Conservation (phyloP, 495 filamentous ascomycete species). For the Xylaria palmicola region DNA sequence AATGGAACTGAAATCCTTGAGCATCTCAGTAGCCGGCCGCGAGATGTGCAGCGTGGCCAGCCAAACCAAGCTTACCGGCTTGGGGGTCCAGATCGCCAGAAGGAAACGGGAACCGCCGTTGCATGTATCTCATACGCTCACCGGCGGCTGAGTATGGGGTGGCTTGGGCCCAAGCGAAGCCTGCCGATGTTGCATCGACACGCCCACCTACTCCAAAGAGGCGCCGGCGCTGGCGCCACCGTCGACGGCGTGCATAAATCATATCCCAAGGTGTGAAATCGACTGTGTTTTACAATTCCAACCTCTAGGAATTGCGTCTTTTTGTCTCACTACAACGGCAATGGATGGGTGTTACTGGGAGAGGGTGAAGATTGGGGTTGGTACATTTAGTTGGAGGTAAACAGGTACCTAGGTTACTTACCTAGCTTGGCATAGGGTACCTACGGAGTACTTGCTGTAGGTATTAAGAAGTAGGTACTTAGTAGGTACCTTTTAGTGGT, state of each 20-base stretch:
- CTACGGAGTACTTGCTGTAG: too few relatives aligned
- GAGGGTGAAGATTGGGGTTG: too few relatives aligned
- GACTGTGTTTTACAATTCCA: too few relatives aligned
- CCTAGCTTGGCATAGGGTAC: too few relatives aligned
- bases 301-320: too few relatives aligned
- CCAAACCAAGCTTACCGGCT: neutral
- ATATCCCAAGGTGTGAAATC: neutral
- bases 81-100: neutral
- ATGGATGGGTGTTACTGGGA: too few relatives aligned
- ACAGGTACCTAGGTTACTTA: too few relatives aligned
- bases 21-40: neutral
- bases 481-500: too few relatives aligned
- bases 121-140: neutral
- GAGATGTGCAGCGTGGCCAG: neutral
- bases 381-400: too few relatives aligned
- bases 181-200: slow-evolving; percentile 7
- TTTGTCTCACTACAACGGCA: too few relatives aligned
- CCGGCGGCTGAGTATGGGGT: neutral
- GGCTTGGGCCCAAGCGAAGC: slow-evolving; percentile 6
- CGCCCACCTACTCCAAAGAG: neutral
- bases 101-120: neutral
- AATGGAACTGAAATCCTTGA: neutral
- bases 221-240: neutral
- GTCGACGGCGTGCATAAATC: slow-evolving; percentile 1
- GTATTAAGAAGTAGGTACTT: too few relatives aligned